Conservation (phyloP, 2,329 filamentous ascomycete genomes). For the Chaetomium strumarium region DNA sequence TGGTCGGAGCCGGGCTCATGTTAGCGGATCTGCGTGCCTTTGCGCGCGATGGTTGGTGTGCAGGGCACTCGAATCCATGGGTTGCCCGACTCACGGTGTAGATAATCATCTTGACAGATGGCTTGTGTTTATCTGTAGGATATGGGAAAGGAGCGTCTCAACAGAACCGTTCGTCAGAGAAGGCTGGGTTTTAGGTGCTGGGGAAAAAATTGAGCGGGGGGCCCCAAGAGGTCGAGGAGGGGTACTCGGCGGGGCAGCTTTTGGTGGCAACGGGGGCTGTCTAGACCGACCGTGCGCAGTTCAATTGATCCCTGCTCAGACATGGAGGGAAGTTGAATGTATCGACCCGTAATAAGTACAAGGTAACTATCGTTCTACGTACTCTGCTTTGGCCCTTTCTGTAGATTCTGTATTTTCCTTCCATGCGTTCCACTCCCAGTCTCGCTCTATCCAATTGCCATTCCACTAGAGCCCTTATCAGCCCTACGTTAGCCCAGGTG, state of each 20-base stretch:
- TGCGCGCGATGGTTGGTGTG: slow-evolving; percentile 11
- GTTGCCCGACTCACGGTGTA: slow-evolving; percentile 51
- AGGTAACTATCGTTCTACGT: no score
- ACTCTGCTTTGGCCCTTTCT: no score
- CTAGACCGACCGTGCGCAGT: slow-evolving; percentile 1
- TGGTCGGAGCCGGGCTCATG: slow-evolving; percentile 36
- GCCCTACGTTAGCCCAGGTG: no score
- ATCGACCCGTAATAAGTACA: no score
- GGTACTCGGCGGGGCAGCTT: slow-evolving; percentile 21
- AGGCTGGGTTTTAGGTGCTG: slow-evolving; percentile 17
- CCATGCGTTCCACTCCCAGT: no score
- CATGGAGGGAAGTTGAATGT: no score
- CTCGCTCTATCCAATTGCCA: no score
- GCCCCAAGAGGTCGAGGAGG: slow-evolving; percentile 24
- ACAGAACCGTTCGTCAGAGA: slow-evolving; percentile 18
- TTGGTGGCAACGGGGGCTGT: background rate
- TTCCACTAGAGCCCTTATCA: no score
- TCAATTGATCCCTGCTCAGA: background rate
- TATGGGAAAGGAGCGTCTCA: slow-evolving; percentile 8
- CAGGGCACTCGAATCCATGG: background rate
- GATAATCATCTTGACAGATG: slow-evolving; percentile 63
- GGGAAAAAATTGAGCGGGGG: slow-evolving; percentile 23
- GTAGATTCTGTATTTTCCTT: no score
- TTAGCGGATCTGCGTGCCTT: slow-evolving; percentile 5
- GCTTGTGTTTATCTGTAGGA: slow-evolving; percentile 16